Evolutionary conservation across 164 flowering plant species (phyloP).

Genomic region (Magnolia changhungtana): DNA sequence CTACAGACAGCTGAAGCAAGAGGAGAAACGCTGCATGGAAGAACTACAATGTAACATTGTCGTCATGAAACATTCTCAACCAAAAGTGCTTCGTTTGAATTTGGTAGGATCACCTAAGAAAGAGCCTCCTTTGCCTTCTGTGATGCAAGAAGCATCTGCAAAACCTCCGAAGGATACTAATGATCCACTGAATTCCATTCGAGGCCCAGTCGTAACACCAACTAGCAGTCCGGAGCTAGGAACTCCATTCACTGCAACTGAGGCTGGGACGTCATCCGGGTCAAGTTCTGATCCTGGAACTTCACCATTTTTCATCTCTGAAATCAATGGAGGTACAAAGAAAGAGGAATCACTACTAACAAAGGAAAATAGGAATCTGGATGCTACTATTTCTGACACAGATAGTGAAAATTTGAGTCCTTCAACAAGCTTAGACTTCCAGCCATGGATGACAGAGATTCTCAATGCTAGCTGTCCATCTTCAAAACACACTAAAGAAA

Average conservation of each 20-base stretch:
- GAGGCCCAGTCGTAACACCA: slow-evolving; percentile 81
- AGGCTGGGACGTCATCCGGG: slow-evolving; percentile 68
- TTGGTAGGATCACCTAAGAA: slow-evolving; percentile 45
- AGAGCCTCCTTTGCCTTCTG: slow-evolving; percentile 23
- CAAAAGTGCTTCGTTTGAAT: slow-evolving; percentile 83
- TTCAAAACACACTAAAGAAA: slow-evolving; percentile 25
- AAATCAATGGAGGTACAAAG: slow-evolving; percentile 32
- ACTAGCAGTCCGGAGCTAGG: slow-evolving; percentile 70
- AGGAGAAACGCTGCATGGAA: slow-evolving; percentile 69
- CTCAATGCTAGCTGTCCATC: slow-evolving; percentile 26
- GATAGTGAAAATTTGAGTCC: slow-evolving; percentile 42
- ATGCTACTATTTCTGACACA: slow-evolving; percentile 52
- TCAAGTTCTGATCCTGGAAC: slow-evolving; percentile 76
- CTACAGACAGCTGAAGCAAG: slow-evolving; percentile 60
- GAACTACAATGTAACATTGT: slow-evolving; percentile 84
- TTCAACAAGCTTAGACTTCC: slow-evolving; percentile 33
- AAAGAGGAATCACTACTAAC: slow-evolving; percentile 20
- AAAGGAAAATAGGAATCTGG: slow-evolving; percentile 22
- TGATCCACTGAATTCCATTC: slow-evolving; percentile 27
- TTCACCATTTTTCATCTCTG: slow-evolving; percentile 48
- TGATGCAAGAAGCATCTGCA: slow-evolving; percentile 23
- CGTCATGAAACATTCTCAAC: slow-evolving; percentile 57
- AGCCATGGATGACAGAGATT: slow-evolving; percentile 51
- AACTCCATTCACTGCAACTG: slow-evolving; percentile 40
- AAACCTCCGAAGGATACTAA: slow-evolving; percentile 16